Evolutionary conservation across 2,329 filamentous ascomycete species (phyloP), one percentile per base, ranked within the genome.

Genomic region (Ophiognomonia clavigignenti-juglandacearum): DNA sequence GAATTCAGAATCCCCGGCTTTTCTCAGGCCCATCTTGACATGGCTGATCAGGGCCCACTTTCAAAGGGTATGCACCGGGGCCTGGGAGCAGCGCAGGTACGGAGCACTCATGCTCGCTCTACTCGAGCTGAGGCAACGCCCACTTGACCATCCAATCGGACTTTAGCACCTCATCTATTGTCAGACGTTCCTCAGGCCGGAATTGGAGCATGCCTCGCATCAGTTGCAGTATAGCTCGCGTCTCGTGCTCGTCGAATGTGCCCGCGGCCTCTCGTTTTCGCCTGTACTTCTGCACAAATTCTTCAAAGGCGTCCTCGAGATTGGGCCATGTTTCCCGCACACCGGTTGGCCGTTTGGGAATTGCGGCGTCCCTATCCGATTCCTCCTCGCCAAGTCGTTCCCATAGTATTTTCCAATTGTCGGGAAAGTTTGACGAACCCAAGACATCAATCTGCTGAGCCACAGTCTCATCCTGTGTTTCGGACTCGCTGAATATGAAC

Each of bases 71-170:
- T n/a, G n/a, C n/a, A n/a, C n/a, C n/a, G n/a, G n/a, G n/a, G n/a
- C n/a, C n/a, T n/a, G n/a, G n/a, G n/a, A n/a, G n/a, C n/a, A n/a
- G n/a, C n/a, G n/a, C n/a, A n/a, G n/a, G n/a, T n/a, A n/a, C n/a
- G n/a, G n/a, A n/a, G n/a, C 26, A 29, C 7, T 29, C 26, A 32
- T 32, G 10, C 27, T 20, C 4, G 20, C 14, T 22, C 16, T 38
- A 27, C 20, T 52, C 36, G 3, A 36, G 52, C 36, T 57, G 52
- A 38, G 57, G 57, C 29, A 59, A 48, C n/a, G 39, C 59, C 63
- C 62, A 66, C 31, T 61, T 64, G 0, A 56, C 51, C 57, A 66
- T 64, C 62, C 62, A 66, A 23, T 64, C 57, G 1, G 60, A 66
- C 43, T 43, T 41, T 11, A 66, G 45, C 2, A 67, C 57, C 35